Evolutionary conservation across 441 rosid genomes (phyloP).

Genomic region (Erodium chrysanthum): DNA sequence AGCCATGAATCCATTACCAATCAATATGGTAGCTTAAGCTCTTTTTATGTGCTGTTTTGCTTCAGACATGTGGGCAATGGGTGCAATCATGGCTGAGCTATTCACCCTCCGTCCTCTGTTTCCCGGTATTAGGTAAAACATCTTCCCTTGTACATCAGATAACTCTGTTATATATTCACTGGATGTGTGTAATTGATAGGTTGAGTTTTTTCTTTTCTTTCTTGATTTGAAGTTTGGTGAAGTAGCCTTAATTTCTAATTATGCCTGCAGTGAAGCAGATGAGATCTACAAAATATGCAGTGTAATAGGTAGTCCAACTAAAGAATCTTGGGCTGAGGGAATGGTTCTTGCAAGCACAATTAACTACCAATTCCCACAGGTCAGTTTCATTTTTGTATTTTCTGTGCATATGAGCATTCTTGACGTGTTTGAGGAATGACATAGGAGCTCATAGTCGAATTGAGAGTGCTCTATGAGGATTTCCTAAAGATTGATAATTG

Average conservation of each 20-base stretch:
- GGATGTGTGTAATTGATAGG: background rate
- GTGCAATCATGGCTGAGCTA: constrained; percentile 88
- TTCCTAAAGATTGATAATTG: no score
- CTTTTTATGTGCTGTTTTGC: background rate
- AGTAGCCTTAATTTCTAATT: background rate
- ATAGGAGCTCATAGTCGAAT: no score
- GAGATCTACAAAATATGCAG: constrained; percentile 89
- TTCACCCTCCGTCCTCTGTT: constrained; percentile 77
- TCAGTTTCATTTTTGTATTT: constrained; percentile 9
- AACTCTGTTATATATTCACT: background rate
- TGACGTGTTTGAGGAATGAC: background rate
- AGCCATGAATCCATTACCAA: background rate
- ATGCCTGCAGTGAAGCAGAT: constrained; percentile 71
- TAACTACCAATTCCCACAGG: constrained; percentile 78
- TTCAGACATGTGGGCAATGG: constrained; percentile 99
- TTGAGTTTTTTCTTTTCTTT: no score
- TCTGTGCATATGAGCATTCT: no score
- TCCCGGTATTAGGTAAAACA: constrained; percentile 70
- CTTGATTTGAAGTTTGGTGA: background rate
- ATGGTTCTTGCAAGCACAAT: constrained; percentile 65
- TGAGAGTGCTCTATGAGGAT: no score
- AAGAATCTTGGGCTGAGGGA: constrained; percentile 76
- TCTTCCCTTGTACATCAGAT: background rate
- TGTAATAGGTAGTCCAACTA: constrained; percentile 70
- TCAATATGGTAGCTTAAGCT: background rate